Base-by-base conservation (phyloP, 345 rosid species). In the thale cress (Arabidopsis thaliana) region DNA sequence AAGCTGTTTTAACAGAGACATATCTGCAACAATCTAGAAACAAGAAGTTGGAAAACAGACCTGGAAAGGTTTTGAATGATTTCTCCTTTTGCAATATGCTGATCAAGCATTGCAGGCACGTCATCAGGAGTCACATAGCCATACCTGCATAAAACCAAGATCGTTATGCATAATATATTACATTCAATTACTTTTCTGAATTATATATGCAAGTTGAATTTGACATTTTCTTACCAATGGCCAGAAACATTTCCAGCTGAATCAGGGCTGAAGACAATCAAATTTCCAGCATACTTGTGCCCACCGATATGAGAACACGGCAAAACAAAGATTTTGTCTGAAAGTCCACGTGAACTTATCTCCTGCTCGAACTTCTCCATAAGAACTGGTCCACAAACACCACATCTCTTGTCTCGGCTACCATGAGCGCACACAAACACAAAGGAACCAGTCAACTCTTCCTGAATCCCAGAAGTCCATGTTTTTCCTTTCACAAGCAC, bases 261-360 rank as follows among this genome's bases (percentile, higher is more conserved):
- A 77, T 89, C 85, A 25, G 96, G 87, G 67, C 88, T 81, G 69
- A 78, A 94, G 53, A 92, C 78, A 14, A 94, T 87, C 87, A 94
- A 73, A 61, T 94, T 94, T n/a, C 98, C 98, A 51, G 98, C 97
- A 82, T 94, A 94, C 74, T 94, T 94, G 73, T 94, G 98, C 0
- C 97, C 97, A 44, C 99, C 99, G 44, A 92, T 60, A 78, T 95
- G 99, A 71, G 99, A 92, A 80, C 97, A 92, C 0, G 93, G 89
- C 70, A 73, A 81, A 23, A 92, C 93, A 55, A 80, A 82, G 23
- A 92, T 84, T 71, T 85, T 78, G 49, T 82, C 87, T 9, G 81
- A 76, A 79, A 92, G 79, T 59, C 93, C 93, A 11, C 91, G 91
- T 2, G 77, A 75, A 33, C 75, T 84, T 34, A 90, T 85, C 80